Conservation (phyloP, 371 early-diverging fungal genomes). For the Haplosporangium sp. region DNA sequence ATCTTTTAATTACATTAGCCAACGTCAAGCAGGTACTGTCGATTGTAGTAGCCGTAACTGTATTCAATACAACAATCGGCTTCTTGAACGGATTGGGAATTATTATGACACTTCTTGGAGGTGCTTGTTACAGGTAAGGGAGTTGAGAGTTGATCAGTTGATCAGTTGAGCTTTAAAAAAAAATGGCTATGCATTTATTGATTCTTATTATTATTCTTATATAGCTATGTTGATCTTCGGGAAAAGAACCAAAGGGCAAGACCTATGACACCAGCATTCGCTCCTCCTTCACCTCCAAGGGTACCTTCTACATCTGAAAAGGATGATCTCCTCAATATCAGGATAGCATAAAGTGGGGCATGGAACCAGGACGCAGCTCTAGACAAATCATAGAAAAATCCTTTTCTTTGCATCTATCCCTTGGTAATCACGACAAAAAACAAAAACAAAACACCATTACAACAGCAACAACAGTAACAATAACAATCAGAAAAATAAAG, state of each 20-base stretch:
- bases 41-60: constrained; percentile 79
- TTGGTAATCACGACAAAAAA: neutral
- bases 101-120: constrained; percentile 81
- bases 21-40: constrained; percentile 91
- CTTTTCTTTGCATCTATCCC: neutral
- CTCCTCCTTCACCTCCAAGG: constrained; percentile 26
- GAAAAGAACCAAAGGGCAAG: constrained; percentile 39
- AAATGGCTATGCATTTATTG: neutral
- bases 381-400: neutral
- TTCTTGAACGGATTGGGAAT: constrained; percentile 80
- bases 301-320: constrained; percentile 32
- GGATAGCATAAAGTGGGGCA: constrained; percentile 33
- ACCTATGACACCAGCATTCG: constrained; percentile 47
- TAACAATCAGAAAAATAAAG: no score
- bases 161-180: constrained; percentile 18
- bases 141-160: constrained; percentile 28
- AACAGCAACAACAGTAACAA: neutral
- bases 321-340: constrained; percentile 44
- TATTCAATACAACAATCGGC: constrained; percentile 79
- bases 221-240: constrained; percentile 49
- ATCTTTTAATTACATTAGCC: constrained; percentile 65
- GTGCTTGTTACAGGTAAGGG: constrained; percentile 58
- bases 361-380: neutral
- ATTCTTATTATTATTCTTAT: constrained; percentile 56
- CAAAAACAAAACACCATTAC: neutral